Percentiles rank a stretch among this genome's conserved stretches.
phyloP scores from a whole-genome alignment of 1,284 basidiomycete genomes.

The Trichosporon inkin region DNA sequence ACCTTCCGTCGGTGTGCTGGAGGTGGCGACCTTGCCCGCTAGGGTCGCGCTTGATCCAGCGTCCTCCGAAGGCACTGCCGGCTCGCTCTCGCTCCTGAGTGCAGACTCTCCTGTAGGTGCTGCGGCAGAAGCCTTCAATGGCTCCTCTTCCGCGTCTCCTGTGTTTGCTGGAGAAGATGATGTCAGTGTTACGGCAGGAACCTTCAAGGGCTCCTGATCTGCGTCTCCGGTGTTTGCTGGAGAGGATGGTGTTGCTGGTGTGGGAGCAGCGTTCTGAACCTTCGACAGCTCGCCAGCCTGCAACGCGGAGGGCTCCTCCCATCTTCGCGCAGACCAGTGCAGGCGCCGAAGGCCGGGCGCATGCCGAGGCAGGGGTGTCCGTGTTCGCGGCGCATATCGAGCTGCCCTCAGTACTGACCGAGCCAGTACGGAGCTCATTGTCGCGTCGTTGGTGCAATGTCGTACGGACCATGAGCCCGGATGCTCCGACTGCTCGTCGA shows the following conservation, averaged over 20 bases:
- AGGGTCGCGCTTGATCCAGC: no score
- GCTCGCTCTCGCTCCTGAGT: no score
- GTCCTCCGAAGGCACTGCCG: no score
- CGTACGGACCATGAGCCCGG: neutral
- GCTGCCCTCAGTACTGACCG: neutral
- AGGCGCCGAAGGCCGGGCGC: neutral
- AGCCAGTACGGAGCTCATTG: conserved; percentile 1
- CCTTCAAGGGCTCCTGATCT: neutral
- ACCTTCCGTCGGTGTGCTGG: no score
- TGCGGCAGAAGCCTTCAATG: no score
- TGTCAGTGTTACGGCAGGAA: neutral
- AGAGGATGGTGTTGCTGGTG: neutral
- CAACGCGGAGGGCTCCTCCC: neutral
- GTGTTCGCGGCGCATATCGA: neutral
- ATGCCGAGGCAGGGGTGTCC: neutral
- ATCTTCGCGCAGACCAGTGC: neutral
- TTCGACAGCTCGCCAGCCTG: neutral
- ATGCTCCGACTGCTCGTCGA: neutral
- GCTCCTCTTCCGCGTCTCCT: no score
- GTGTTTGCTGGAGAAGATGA: neutral
- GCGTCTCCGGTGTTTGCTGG: neutral
- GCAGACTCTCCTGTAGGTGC: no score
- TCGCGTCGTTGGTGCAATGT: neutral
- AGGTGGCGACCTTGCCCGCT: no score
- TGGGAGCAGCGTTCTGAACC: neutral